Base-by-base conservation (phyloP, 2,329 filamentous ascomycete genomes). In the Arachnomyces sp. region DNA sequence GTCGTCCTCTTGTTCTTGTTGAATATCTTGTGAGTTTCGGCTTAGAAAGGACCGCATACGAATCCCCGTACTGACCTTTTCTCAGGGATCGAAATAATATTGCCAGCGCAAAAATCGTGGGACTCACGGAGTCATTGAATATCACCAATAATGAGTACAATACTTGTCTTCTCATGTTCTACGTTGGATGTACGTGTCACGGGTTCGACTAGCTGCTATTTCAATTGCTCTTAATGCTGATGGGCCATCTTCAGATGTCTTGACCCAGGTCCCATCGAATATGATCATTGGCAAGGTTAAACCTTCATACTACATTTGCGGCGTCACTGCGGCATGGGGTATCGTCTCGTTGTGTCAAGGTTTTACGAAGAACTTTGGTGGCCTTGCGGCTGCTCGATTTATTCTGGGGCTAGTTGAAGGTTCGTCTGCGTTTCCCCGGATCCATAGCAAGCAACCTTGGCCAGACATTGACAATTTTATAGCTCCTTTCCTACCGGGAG, bases 371-470 rank as follows among this genome's bases (percentile, higher is more conserved):
- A 72, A 66, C 53, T 80, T 77, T 45, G 62, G 61, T 4, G 71
- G 70, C 46, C 70, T 80, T 61, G 66, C 80, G 1, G 51, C 64
- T 11, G 63, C 61, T 36, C 73, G 77, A 3, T 79, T 80, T 57
- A 73, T 78, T 49, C 57, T 81, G 0, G 77, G 77, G 2, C 75
- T 80, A 45, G 60, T 80, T 36, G 77, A 81, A 57, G 78, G 78
- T 0, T n/a, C n/a, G n/a, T n/a, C n/a, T n/a, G n/a, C n/a, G n/a
- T n/a, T n/a, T n/a, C n/a, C n/a, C n/a, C n/a, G n/a, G n/a, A n/a
- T n/a, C n/a, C n/a, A n/a, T n/a, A n/a, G n/a, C n/a, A n/a, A n/a
- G n/a, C n/a, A n/a, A n/a, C n/a, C n/a, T n/a, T n/a, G n/a, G n/a
- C n/a, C n/a, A n/a, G n/a, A n/a, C n/a, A n/a, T n/a, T n/a, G n/a